A percentile compares a stretch with the other conserved stretches of the same genome.
phyloP scores from a whole-genome alignment of 257 asterid genomes.

The Euphrasia confusa region DNA sequence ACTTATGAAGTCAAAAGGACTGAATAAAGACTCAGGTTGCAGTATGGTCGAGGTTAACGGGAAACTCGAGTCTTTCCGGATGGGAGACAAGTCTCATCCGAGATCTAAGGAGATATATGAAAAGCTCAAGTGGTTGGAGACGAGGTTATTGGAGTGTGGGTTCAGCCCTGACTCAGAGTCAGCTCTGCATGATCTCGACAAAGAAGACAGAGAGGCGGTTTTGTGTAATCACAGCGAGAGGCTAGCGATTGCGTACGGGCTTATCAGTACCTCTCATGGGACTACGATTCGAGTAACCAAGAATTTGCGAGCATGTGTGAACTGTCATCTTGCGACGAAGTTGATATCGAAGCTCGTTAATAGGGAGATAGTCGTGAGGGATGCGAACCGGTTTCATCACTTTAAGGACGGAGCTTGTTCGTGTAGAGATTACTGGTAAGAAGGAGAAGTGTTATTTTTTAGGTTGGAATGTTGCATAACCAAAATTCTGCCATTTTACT shows the following conservation, averaged over 20 bases:
- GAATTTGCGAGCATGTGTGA: slow-evolving; percentile 44
- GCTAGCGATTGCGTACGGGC: slow-evolving; percentile 45
- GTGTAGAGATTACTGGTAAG: slow-evolving; percentile 38
- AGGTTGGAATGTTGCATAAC: neutral
- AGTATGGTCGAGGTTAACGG: slow-evolving; percentile 47
- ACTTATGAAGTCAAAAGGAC: slow-evolving; percentile 43
- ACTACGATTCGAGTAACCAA: slow-evolving; percentile 32
- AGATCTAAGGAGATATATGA: slow-evolving; percentile 32
- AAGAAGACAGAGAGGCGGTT: slow-evolving; percentile 34
- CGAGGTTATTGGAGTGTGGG: slow-evolving; percentile 32
- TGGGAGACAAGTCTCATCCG: slow-evolving; percentile 46
- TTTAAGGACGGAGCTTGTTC: slow-evolving; percentile 34
- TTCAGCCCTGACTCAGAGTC: slow-evolving; percentile 38
- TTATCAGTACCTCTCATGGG: slow-evolving; percentile 33
- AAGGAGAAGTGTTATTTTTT: neutral
- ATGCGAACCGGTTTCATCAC: slow-evolving; percentile 37
- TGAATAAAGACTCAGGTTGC: slow-evolving; percentile 41
- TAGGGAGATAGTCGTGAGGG: slow-evolving; percentile 42
- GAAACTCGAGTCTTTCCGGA: slow-evolving; percentile 38
- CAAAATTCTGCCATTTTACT: neutral
- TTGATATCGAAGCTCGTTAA: slow-evolving; percentile 38
- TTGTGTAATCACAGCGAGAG: slow-evolving; percentile 50
- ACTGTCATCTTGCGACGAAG: slow-evolving; percentile 46
- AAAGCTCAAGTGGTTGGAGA: slow-evolving; percentile 41
- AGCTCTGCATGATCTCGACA: slow-evolving; percentile 40